Evolutionary conservation across 345 rosid genomes (phyloP).

Genomic region (Melastoma malabathricum): DNA sequence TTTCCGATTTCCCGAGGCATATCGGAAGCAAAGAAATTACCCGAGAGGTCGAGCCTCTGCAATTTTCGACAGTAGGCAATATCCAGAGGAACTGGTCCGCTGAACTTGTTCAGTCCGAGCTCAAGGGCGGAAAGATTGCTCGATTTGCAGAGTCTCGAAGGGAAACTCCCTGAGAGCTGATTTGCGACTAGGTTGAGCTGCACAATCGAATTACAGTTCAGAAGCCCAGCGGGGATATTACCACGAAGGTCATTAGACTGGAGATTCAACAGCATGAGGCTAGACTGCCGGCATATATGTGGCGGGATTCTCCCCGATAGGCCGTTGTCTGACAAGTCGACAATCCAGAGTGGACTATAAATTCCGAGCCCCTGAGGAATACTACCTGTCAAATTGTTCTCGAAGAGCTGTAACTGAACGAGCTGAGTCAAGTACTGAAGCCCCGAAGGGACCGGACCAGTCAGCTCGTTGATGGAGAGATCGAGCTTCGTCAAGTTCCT

Average conservation of each 20-base stretch:
- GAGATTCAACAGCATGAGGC: constrained; percentile 51
- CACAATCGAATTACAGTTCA: constrained; percentile 40
- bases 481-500: constrained; percentile 63
- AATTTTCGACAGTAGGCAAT: constrained; percentile 53
- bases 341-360: constrained; percentile 63
- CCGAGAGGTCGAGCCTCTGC: constrained; percentile 69
- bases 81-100: constrained; percentile 60
- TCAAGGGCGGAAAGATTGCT: constrained; percentile 64
- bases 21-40: constrained; percentile 43
- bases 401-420: constrained; percentile 76
- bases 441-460: constrained; percentile 62
- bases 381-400: constrained; percentile 46
- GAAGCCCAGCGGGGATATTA: constrained; percentile 45
- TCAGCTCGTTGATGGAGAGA: constrained; percentile 64
- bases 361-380: constrained; percentile 73
- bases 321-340: constrained; percentile 71
- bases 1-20: constrained; percentile 69
- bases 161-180: constrained; percentile 65
- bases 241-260: constrained; percentile 63
- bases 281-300: constrained; percentile 39
- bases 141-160: constrained; percentile 61
- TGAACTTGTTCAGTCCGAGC: constrained; percentile 60
- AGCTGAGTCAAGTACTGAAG: constrained; percentile 57
- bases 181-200: constrained; percentile 67
- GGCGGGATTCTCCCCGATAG: constrained; percentile 72